A percentile compares a stretch with the other conserved stretches of the same genome.
These are phyloP conservation scores for Ophiocordyceps camponoti-rufipedis DNA, from an alignment of 2,329 filamentous ascomycete genomes.

Conservation along the genomic window DNA sequence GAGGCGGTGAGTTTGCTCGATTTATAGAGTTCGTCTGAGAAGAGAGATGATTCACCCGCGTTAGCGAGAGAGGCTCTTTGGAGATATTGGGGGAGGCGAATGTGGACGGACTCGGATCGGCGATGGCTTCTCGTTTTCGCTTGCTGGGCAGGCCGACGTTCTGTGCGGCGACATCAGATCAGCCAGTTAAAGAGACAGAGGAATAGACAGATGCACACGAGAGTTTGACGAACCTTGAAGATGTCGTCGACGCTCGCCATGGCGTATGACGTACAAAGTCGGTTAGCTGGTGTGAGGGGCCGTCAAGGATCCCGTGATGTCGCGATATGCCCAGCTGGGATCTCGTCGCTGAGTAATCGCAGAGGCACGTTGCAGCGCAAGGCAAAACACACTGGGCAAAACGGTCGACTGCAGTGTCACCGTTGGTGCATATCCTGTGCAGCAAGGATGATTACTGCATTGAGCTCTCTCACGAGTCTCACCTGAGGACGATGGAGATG, in stretches of 20 bases:
- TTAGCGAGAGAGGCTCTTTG: neutral
- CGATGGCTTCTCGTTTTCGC: conserved; percentile 42
- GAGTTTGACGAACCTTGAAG: conserved; percentile 25
- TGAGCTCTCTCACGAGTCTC: no score
- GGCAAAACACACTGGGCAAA: no score
- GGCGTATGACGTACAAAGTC: neutral
- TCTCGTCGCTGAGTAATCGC: neutral
- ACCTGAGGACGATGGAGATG: no score
- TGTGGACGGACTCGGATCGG: conserved; percentile 39
- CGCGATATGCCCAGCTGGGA: neutral
- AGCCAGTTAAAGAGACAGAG: no score
- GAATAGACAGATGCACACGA: neutral
- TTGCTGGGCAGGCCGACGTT: conserved; percentile 33
- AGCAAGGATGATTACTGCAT: no score
- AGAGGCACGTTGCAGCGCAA: neutral
- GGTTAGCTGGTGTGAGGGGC: neutral
- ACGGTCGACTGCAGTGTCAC: no score
- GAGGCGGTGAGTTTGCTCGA: conserved; percentile 31
- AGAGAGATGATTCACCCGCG: neutral
- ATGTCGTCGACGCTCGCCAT: conserved; percentile 43
- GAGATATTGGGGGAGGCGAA: neutral
- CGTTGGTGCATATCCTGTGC: no score
- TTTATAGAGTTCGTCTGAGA: conserved; percentile 46
- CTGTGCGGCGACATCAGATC: conserved; percentile 6
- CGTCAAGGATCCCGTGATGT: no score